Conservation (phyloP, 2,329 filamentous ascomycete genomes). For the Alternaria metachromatica region DNA sequence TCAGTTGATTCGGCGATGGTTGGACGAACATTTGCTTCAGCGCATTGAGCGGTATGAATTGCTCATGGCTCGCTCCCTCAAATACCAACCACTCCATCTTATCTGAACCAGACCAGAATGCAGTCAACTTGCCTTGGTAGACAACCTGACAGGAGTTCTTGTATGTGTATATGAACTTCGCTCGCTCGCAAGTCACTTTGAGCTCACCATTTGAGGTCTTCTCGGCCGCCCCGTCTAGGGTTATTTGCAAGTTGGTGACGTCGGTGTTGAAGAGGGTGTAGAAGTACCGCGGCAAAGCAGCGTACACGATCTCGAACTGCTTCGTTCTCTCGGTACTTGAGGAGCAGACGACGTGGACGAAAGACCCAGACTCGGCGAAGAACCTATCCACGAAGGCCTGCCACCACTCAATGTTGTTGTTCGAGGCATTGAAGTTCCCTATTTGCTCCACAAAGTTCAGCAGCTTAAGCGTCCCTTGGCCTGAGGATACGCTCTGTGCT, state of each 20-base stretch:
- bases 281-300: slow-evolving; percentile 87
- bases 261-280: slow-evolving; percentile 85
- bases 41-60: slow-evolving; percentile 77
- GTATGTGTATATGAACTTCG: slow-evolving; percentile 89
- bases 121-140: slow-evolving; percentile 76
- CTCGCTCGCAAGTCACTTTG: slow-evolving; percentile 76
- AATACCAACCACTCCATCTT: slow-evolving; percentile 89
- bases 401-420: slow-evolving; percentile 78
- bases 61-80: slow-evolving; percentile 75
- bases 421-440: slow-evolving; percentile 51
- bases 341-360: slow-evolving; percentile 72
- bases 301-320: slow-evolving; percentile 83
- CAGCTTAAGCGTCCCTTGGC: slow-evolving; percentile 58
- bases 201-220: slow-evolving; percentile 67
- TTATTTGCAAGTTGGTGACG: slow-evolving; percentile 83
- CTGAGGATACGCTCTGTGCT: slow-evolving; percentile 26
- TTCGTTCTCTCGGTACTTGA: slow-evolving; percentile 68
- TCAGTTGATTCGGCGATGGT: slow-evolving; percentile 54
- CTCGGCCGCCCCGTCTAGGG: slow-evolving; percentile 73
- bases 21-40: slow-evolving; percentile 56
- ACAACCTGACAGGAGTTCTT: slow-evolving; percentile 81
- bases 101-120: slow-evolving; percentile 76
- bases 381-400: slow-evolving; percentile 78
- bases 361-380: slow-evolving; percentile 78
- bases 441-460: slow-evolving; percentile 64